Conservation (phyloP, 2,329 filamentous ascomycete genomes). For the Sporothrix curviconia region DNA sequence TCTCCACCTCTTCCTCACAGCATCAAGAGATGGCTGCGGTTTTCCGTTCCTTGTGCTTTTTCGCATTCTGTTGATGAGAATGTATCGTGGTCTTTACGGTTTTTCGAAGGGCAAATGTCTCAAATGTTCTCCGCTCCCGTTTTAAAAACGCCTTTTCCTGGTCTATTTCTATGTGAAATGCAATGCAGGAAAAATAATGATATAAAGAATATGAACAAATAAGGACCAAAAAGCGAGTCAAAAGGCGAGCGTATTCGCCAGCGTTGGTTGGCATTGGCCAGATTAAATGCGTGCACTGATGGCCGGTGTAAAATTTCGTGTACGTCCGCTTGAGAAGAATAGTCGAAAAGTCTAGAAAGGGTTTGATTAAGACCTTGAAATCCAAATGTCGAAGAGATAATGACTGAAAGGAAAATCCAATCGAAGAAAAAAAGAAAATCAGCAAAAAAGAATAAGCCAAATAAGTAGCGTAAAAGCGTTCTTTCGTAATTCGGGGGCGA, state of each 20-base stretch:
- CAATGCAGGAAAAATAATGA: slow-evolving; percentile 25
- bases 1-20: neutral
- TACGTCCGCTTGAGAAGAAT: too few species aligned
- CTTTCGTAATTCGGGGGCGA: too few species aligned
- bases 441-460: too few species aligned
- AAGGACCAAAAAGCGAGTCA: slow-evolving; percentile 11
- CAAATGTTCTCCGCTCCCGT: neutral
- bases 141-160: slow-evolving; percentile 35
- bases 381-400: neutral
- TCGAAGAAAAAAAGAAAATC: neutral
- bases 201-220: slow-evolving; percentile 19
- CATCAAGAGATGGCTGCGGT: neutral
- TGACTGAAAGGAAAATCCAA: neutral
- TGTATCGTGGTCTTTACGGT: neutral
- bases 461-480: too few species aligned
- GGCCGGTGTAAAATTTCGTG: slow-evolving; percentile 25
- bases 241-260: too few species aligned
- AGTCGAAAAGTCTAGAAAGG: neutral
- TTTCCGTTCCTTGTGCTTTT: neutral
- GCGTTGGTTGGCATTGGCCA: too few species aligned
- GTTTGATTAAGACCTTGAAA: neutral
- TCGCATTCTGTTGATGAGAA: neutral
- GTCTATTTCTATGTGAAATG: slow-evolving; percentile 38
- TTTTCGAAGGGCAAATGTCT: neutral
- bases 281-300: neutral